Evolutionary conservation across 2,329 filamentous ascomycete genomes (phyloP).

Genomic region (Camillea tinctor): DNA sequence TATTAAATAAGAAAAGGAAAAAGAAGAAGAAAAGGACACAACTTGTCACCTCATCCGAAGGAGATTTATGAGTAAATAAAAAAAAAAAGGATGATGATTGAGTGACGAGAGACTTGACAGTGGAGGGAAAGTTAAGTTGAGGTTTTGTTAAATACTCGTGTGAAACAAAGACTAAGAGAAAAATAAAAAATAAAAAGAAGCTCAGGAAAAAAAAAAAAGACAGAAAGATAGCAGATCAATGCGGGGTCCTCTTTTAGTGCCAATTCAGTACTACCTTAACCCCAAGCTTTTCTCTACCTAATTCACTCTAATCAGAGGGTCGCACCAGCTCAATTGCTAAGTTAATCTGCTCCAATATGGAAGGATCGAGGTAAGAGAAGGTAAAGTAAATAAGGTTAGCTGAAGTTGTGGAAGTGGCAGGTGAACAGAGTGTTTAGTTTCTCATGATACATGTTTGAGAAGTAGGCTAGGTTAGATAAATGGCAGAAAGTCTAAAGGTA

Average conservation of each 20-base stretch:
- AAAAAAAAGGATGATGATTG: conserved; percentile 8
- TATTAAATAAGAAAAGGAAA: conserved; percentile 12
- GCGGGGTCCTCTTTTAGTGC: background rate
- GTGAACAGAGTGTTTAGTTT: background rate
- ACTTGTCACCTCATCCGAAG: conserved; percentile 15
- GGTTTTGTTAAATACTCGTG: background rate
- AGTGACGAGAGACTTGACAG: conserved; percentile 1
- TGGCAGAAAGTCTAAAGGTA: background rate
- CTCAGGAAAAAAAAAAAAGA: background rate
- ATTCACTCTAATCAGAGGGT: background rate
- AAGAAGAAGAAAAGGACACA: too few relatives aligned
- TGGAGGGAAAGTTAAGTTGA: background rate
- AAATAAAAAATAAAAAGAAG: background rate
- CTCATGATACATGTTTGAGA: background rate
- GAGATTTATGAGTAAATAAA: conserved; percentile 7
- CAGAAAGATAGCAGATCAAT: background rate
- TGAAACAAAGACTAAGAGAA: too few relatives aligned
- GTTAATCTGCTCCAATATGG: background rate
- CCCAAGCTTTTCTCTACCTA: background rate
- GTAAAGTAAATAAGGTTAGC: background rate
- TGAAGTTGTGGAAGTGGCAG: background rate
- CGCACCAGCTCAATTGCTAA: background rate
- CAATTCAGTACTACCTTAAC: background rate
- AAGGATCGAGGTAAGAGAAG: background rate
- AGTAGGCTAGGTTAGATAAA: too few relatives aligned